Conservation (phyloP, 2,329 filamentous ascomycete genomes). For the Sclerotinia subarctica region DNA sequence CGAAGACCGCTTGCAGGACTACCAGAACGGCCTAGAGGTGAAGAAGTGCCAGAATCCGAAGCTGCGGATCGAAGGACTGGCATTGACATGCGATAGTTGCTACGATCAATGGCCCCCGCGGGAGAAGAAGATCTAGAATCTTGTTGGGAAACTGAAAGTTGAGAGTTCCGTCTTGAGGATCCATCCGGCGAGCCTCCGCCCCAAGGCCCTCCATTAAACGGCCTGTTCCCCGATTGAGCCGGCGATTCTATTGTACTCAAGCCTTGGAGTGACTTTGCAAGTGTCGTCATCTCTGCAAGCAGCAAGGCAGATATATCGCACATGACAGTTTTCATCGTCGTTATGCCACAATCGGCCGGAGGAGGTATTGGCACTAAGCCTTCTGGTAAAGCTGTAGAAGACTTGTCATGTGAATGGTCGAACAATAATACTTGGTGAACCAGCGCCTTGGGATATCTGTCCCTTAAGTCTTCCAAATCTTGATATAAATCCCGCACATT, state of each 20-base stretch:
- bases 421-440: slow-evolving; percentile 79
- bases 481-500: slow-evolving; percentile 59
- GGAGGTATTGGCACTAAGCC: slow-evolving; percentile 71
- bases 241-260: slow-evolving; percentile 77
- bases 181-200: slow-evolving; percentile 44
- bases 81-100: slow-evolving; percentile 75
- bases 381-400: slow-evolving; percentile 56
- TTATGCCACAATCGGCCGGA: slow-evolving; percentile 63
- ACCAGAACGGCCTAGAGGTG: slow-evolving; percentile 40
- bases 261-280: slow-evolving; percentile 69
- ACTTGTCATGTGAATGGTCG: slow-evolving; percentile 57
- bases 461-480: slow-evolving; percentile 67
- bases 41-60: slow-evolving; percentile 34
- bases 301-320: slow-evolving; percentile 73
- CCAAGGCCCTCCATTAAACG: slow-evolving; percentile 45
- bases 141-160: slow-evolving; percentile 46
- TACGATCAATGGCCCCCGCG: slow-evolving; percentile 54
- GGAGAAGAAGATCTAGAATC: slow-evolving; percentile 54
- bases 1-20: slow-evolving; percentile 36
- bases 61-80: slow-evolving; percentile 50
- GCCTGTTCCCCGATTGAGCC: slow-evolving; percentile 47
- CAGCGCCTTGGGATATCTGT: slow-evolving; percentile 71
- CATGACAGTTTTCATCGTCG: slow-evolving; percentile 78
- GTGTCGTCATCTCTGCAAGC: slow-evolving; percentile 70
- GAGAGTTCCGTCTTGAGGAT: slow-evolving; percentile 52